A percentile compares a stretch with the other conserved stretches of the same genome.
Conservation (phyloP, 2,329 filamentous ascomycete species). For the Cladophialophora bantiana region DNA sequence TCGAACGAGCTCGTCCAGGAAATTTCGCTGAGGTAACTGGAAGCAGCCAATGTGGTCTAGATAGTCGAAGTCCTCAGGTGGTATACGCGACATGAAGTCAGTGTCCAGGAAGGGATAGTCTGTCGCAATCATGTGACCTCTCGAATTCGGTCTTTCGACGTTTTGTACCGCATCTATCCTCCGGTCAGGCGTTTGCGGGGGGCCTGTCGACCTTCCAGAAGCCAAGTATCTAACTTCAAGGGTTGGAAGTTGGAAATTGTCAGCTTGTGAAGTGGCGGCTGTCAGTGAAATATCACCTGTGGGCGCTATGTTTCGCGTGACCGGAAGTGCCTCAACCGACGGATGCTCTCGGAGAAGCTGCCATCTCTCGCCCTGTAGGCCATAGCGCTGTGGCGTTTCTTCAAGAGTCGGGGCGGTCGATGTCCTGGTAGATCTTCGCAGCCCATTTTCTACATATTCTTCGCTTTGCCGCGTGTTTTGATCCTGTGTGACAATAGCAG, state of each 20-base stretch:
- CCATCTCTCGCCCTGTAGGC: not conserved
- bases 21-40: not conserved
- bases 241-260: not conserved
- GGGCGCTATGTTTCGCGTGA: not conserved
- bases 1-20: slow-evolving; percentile 1
- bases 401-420: too few relatives aligned
- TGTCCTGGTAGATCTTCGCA: not conserved
- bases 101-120: slow-evolving; percentile 15
- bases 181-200: not conserved
- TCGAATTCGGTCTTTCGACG: not conserved
- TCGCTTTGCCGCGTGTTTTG: not conserved
- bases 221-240: not conserved
- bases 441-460: not conserved
- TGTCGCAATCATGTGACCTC: not conserved
- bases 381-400: too few relatives aligned
- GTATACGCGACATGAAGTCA: not conserved
- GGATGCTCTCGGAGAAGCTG: not conserved
- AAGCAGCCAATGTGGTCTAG: slow-evolving; percentile 11
- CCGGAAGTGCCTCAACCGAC: not conserved
- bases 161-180: not conserved
- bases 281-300: not conserved
- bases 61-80: slow-evolving; percentile 15
- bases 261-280: not conserved
- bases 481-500: not conserved
- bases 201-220: not conserved